A percentile compares a stretch with the other conserved stretches of the same genome.
phyloP scores from a whole-genome alignment of 768 basidiomycete genomes.

The Lactarius evosmus region DNA sequence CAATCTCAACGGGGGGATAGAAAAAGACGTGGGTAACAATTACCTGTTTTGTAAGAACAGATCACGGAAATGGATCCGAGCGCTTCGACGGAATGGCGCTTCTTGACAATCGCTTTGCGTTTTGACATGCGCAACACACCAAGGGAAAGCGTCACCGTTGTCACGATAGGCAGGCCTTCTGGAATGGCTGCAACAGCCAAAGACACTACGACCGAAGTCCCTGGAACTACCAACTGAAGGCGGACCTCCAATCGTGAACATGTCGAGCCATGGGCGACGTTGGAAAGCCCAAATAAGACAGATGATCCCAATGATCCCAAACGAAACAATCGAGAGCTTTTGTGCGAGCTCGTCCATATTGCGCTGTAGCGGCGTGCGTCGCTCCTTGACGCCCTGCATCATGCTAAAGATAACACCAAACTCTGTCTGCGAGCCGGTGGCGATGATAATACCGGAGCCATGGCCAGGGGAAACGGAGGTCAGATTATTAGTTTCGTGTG shows the following conservation, averaged over 20 bases:
- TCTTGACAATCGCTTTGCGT: slow-evolving; percentile 95
- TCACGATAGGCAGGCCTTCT: slow-evolving; percentile 94
- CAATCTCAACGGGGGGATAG: not conserved
- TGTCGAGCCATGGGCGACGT: slow-evolving; percentile 86
- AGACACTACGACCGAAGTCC: slow-evolving; percentile 59
- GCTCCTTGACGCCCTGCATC: slow-evolving; percentile 96
- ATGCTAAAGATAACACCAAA: slow-evolving; percentile 96
- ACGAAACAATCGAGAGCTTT: slow-evolving; percentile 84
- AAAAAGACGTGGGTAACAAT: slow-evolving; percentile 27
- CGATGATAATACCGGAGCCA: slow-evolving; percentile 85
- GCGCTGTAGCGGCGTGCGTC: slow-evolving; percentile 86
- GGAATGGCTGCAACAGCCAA: slow-evolving; percentile 98
- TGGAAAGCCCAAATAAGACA: slow-evolving; percentile 88
- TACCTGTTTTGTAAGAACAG: slow-evolving; percentile 95
- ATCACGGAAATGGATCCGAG: slow-evolving; percentile 96
- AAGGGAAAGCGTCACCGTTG: slow-evolving; percentile 93
- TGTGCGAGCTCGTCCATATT: slow-evolving; percentile 97
- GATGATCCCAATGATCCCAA: slow-evolving; percentile 92
- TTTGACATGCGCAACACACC: slow-evolving; percentile 94
- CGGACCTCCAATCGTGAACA: slow-evolving; percentile 98
- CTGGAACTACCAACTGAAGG: slow-evolving; percentile 5
- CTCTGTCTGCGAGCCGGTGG: slow-evolving; percentile 80
- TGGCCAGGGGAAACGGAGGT: slow-evolving; percentile 46
- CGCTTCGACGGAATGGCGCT: slow-evolving; percentile 91
- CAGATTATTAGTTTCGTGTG: not conserved